Base-by-base conservation (phyloP, 768 basidiomycete genomes). In the Phlegmacium glaucopus region DNA sequence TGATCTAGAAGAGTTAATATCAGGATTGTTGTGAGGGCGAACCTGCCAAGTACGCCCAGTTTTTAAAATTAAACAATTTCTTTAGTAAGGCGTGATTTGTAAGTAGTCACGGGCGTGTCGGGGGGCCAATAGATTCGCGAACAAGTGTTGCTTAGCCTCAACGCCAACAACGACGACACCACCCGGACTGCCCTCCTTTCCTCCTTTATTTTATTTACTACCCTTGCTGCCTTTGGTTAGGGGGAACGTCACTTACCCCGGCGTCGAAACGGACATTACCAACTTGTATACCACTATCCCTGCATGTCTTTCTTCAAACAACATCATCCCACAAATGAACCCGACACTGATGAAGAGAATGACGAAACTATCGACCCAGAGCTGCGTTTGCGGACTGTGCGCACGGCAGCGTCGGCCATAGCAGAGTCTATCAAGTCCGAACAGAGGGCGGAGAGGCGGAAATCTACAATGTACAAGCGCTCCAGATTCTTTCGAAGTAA, bases 351-450 rank as follows among this genome's bases (percentile, higher is more conserved):
- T 65, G 77, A 82, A 52, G 82, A 85, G 58, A 68, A 81, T 59
- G 81, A 89, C 62, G 78, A 77, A 18, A 68, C 66, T 45, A 84
- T 90, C 56, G 94, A 97, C 73, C 87, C 87, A 15, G 83, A 92
- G 60, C 77, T 94, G 10, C 85, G 93, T 32, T 75, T 97, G 41
- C 83, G 90, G 44, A 94, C 92, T 1, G 90, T 93, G n/a, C 85
- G 87, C 58, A 96, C 94, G 1, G 94, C 94, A 13, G 87, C 89
- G 2, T 91, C 89, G 13, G 90, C 90, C 32, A 84, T 96, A 55
- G 87, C 90, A 51, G 90, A 94, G 65, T 88, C 88, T 7, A 84
- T 90, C 42, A 82, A 80, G 48, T 79, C 85, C 28, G 94, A 97
- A 63, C 75, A 79, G 53, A 77, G 84, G 38, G 80, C 79, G 11